Evolutionary conservation across 129 eudicot genomes (phyloP).

Genomic region (Pulicaria dysenterica): DNA sequence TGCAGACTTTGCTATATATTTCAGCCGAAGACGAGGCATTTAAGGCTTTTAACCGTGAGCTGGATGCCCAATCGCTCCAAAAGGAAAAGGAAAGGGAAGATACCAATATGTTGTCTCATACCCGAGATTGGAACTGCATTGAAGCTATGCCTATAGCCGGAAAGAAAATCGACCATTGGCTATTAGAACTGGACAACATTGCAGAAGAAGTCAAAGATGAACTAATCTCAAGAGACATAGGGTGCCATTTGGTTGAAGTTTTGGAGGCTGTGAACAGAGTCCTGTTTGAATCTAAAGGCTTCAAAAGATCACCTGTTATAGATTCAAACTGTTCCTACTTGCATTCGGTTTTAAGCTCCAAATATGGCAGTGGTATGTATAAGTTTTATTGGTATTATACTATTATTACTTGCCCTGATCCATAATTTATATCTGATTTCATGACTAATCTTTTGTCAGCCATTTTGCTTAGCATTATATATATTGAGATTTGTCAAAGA

Average conservation of each 20-base stretch:
- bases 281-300: constrained; percentile 71
- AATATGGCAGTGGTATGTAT: constrained; percentile 70
- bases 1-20: constrained; percentile 75
- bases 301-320: constrained; percentile 68
- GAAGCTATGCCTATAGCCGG: constrained; percentile 73
- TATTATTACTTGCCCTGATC: neutral
- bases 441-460: constrained; percentile 48
- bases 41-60: constrained; percentile 66
- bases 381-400: constrained; percentile 8
- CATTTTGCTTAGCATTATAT: constrained; percentile 81
- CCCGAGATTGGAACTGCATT: constrained; percentile 45
- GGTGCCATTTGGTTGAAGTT: constrained; percentile 80
- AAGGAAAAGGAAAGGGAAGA: constrained; percentile 61
- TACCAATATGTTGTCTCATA: constrained; percentile 17
- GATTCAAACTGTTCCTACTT: constrained; percentile 80
- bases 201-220: constrained; percentile 80
- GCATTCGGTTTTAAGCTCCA: constrained; percentile 77
- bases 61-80: constrained; percentile 54
- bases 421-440: constrained; percentile 26
- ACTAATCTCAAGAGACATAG: constrained; percentile 78
- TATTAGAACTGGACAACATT: constrained; percentile 68
- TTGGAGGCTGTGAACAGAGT: constrained; percentile 86
- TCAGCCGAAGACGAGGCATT: constrained; percentile 91
- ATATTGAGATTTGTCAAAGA: constrained; percentile 88
- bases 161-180: constrained; percentile 69